These are phyloP conservation scores for Erodium moschatum DNA, from an alignment of 441 rosid genomes.

Conservation along the genomic window DNA sequence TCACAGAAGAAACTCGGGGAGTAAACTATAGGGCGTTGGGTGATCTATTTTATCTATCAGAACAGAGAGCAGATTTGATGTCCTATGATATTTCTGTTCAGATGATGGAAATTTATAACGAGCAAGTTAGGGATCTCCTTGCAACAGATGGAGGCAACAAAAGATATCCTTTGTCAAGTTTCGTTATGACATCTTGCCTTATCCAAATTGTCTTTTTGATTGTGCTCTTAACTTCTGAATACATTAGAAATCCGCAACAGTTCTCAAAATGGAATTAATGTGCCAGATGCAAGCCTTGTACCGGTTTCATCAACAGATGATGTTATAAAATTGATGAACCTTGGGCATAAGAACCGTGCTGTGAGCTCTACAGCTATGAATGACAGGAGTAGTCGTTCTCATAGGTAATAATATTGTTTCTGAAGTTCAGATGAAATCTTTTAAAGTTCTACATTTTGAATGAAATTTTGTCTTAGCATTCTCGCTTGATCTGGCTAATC, in stretches of 20 bases:
- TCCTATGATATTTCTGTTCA: conserved; percentile 50
- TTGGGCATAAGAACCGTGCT: conserved; percentile 75
- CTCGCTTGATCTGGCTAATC: not conserved
- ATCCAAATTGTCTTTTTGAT: not conserved
- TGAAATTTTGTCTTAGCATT: not conserved
- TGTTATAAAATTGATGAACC: conserved; percentile 70
- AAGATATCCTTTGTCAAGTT: conserved; percentile 45
- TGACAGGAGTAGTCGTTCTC: conserved; percentile 95
- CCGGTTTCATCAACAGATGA: conserved; percentile 67
- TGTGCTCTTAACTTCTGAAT: not conserved
- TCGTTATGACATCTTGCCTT: not conserved
- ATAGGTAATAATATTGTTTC: conserved; percentile 38
- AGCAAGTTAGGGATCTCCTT: conserved; percentile 55
- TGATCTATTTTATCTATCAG: conserved; percentile 44
- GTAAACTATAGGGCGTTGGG: not conserved
- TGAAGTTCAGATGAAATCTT: not conserved
- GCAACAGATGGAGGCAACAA: conserved; percentile 36
- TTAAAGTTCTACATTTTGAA: not conserved
- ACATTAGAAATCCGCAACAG: conserved; percentile 85
- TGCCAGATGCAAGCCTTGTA: conserved; percentile 90
- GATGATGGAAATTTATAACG: conserved; percentile 89
- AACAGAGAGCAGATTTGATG: conserved; percentile 34
- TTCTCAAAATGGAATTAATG: conserved; percentile 81
- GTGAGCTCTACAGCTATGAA: conserved; percentile 88
- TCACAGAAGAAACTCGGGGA: conserved; percentile 79